These are phyloP conservation scores for Echium plantagineum DNA, from an alignment of 257 asterid genomes.

Conservation along the genomic window DNA sequence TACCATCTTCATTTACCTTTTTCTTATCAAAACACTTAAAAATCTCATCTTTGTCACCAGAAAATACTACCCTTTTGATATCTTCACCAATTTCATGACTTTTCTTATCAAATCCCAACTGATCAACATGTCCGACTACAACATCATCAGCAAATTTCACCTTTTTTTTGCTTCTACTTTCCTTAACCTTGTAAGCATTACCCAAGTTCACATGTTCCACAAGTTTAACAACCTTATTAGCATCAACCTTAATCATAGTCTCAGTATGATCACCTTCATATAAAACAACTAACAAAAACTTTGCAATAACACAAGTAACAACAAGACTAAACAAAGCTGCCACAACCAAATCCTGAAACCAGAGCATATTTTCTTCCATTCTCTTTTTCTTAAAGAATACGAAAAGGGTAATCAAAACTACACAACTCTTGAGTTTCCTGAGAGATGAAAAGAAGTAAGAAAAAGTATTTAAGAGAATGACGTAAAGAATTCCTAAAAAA, in stretches of 20 bases:
- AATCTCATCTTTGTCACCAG: slow-evolving; percentile 4
- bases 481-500: neutral
- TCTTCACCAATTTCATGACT: neutral
- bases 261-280: slow-evolving; percentile 8
- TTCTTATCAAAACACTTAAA: slow-evolving; percentile 13
- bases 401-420: neutral
- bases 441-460: neutral
- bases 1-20: slow-evolving; percentile 13
- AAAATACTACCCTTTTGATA: neutral
- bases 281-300: slow-evolving; percentile 33
- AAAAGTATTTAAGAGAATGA: slow-evolving; percentile 2
- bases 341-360: slow-evolving; percentile 32
- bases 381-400: neutral
- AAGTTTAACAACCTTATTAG: neutral
- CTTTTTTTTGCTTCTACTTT: slow-evolving; percentile 24
- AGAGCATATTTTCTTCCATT: slow-evolving; percentile 25
- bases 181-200: slow-evolving; percentile 23
- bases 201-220: slow-evolving; percentile 16
- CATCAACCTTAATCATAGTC: slow-evolving; percentile 16
- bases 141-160: slow-evolving; percentile 46
- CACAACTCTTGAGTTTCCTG: neutral
- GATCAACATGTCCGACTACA: slow-evolving; percentile 34
- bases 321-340: slow-evolving; percentile 36
- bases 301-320: slow-evolving; percentile 32
- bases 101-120: neutral